phyloP scores from a whole-genome alignment of 1,284 basidiomycete species.

The Apiotrichum sp. region DNA sequence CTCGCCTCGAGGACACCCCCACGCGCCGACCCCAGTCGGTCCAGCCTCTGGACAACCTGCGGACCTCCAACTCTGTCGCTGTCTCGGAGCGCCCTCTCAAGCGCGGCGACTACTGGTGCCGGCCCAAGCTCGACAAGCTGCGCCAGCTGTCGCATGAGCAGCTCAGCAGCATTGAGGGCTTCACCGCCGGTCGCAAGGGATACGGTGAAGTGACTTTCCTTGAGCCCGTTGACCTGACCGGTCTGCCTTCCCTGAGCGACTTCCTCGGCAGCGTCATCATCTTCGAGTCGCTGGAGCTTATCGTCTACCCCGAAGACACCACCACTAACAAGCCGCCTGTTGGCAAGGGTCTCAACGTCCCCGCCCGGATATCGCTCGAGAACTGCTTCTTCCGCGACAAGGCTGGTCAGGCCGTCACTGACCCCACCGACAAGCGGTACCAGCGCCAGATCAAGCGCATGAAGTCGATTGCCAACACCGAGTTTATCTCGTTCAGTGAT shows the following conservation, averaged over 20 bases:
- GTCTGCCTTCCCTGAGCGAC: conserved; percentile 68
- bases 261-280: conserved; percentile 81
- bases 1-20: conserved; percentile 45
- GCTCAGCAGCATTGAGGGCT: conserved; percentile 61
- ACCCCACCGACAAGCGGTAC: conserved; percentile 64
- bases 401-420: conserved; percentile 82
- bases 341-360: conserved; percentile 84
- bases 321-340: conserved; percentile 61
- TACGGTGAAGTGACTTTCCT: conserved; percentile 88
- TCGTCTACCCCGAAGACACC: conserved; percentile 84
- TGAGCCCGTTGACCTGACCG: conserved; percentile 86
- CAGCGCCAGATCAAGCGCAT: conserved; percentile 76
- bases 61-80: conserved; percentile 17
- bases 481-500: conserved; percentile 71
- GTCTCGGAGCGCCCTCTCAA: conserved; percentile 51
- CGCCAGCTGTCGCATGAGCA: conserved; percentile 61
- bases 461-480: conserved; percentile 76
- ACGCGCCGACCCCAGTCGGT: conserved; percentile 13
- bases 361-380: conserved; percentile 70
- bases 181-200: conserved; percentile 82
- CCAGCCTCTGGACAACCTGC: background rate
- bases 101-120: conserved; percentile 84
- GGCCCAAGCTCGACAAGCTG: conserved; percentile 66
- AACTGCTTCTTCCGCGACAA: conserved; percentile 88
- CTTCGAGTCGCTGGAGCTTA: conserved; percentile 86